Evolutionary conservation across 2,329 filamentous ascomycete genomes (phyloP).

Genomic region (Fusarium neocosmosporiellum): DNA sequence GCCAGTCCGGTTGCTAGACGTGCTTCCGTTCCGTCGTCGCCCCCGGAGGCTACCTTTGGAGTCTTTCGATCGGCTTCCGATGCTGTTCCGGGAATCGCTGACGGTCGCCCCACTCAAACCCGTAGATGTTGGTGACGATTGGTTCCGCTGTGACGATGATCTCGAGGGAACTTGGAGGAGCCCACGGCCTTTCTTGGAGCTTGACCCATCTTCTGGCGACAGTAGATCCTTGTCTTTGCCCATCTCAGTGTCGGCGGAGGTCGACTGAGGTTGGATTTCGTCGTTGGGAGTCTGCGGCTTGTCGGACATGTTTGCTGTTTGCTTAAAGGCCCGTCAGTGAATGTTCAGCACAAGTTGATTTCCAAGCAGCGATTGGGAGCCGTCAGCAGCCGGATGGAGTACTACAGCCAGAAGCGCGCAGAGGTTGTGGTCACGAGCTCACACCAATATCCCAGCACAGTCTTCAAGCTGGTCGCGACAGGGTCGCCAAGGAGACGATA

Average conservation of each 20-base stretch:
- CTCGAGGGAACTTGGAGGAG: constrained; percentile 70
- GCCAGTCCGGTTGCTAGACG: constrained; percentile 72
- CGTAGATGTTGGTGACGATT: constrained; percentile 69
- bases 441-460: neutral
- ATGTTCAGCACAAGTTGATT: constrained; percentile 6
- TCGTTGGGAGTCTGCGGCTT: constrained; percentile 43
- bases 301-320: constrained; percentile 49
- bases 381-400: neutral
- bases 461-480: neutral
- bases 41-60: constrained; percentile 73
- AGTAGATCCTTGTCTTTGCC: constrained; percentile 57
- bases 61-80: constrained; percentile 72
- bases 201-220: constrained; percentile 55
- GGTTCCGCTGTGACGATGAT: constrained; percentile 70
- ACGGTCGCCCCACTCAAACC: constrained; percentile 70
- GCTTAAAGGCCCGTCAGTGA: constrained; percentile 37
- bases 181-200: constrained; percentile 61
- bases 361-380: constrained; percentile 12
- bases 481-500: neutral
- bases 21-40: constrained; percentile 73
- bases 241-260: constrained; percentile 51
- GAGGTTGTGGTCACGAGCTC: neutral
- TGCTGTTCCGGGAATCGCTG: constrained; percentile 70
- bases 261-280: constrained; percentile 50
- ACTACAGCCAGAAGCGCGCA: neutral